Evolutionary conservation across 1,284 basidiomycete genomes (phyloP), one percentile per base, ranked within the genome.

Genomic region (Irpex sp.): DNA sequence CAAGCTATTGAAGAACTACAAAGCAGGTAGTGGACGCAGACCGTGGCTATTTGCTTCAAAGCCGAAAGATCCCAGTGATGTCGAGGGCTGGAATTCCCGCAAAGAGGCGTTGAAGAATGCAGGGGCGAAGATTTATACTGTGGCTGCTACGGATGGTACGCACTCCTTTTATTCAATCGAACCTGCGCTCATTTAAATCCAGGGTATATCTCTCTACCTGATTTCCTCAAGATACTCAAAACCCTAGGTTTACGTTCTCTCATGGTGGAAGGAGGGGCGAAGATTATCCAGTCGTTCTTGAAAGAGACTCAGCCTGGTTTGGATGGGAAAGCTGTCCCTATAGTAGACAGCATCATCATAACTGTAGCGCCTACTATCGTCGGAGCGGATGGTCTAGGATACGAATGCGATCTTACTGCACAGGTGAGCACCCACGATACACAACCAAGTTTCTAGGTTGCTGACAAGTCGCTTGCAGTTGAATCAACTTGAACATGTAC

Each of bases 181-280:
- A 12, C 52, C 12, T 54, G n/a, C 5, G 18, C 19, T 49, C 52
- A 18, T 16, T 4, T 2, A 21, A 9, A 12, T 16, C 14, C 63
- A 84, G 80, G 77, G 14, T 69, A 72, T 51, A 74, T 88, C 45
- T 75, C 82, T 6, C 77, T 91, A 4, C 68, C 73, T 0, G 70
- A 72, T 7, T 72, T 92, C 10, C 82, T 94, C 2, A 67, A 66
- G 10, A 75, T 77, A 7, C 77, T 95, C 28, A 73, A 74, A 21
- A 70, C 74, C 10, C 74, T 82, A 23, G 86, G 84, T 9, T 80
- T 97, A 61, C 75, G 75, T 6, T 88, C 88, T 3, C 78, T 98
- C 58, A 99, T 99, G 96, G 90, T 98, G 9, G 96, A 99, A 78
- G 96, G 96, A 58, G 96, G 96, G 16, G 91, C 93, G 4, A 76